Conservation (phyloP, 2,329 filamentous ascomycete genomes). For the Sporothrix dimorphospora region DNA sequence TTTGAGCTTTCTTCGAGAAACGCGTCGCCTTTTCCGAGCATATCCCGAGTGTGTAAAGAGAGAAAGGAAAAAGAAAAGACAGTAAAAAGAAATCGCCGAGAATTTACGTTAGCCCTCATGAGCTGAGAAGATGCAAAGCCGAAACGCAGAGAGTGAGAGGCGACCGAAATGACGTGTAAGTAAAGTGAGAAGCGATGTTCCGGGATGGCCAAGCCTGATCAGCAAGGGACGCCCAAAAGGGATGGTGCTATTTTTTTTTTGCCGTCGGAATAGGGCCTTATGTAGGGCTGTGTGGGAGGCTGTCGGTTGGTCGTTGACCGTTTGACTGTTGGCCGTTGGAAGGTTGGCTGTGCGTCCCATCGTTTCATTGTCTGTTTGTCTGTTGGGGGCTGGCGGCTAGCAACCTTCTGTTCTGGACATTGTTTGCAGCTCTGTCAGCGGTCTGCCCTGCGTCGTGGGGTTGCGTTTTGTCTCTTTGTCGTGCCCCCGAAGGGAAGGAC, state of each 20-base stretch:
- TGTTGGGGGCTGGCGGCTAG: neutral
- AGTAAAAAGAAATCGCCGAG: neutral
- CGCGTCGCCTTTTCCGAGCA: slow-evolving; percentile 18
- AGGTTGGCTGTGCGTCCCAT: neutral
- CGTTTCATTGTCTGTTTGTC: neutral
- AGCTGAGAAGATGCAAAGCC: neutral
- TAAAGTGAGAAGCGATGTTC: neutral
- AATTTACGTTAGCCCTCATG: neutral
- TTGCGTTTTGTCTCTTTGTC: neutral
- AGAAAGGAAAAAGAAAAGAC: neutral
- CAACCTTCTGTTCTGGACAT: neutral
- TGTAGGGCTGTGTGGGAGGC: neutral
- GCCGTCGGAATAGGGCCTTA: neutral
- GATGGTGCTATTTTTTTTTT: neutral
- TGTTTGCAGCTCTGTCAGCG: no score
- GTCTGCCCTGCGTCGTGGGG: neutral
- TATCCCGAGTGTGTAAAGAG: neutral
- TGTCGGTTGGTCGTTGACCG: neutral
- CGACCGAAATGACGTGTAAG: neutral
- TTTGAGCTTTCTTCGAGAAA: slow-evolving; percentile 12
- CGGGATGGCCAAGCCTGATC: neutral
- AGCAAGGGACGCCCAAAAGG: neutral
- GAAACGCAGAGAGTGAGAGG: neutral
- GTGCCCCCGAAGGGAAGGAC: neutral
- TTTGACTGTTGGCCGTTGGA: neutral